These are phyloP conservation scores for Nigrospora oryzae DNA, from an alignment of 2,329 filamentous ascomycete genomes.

Conservation along the genomic window DNA sequence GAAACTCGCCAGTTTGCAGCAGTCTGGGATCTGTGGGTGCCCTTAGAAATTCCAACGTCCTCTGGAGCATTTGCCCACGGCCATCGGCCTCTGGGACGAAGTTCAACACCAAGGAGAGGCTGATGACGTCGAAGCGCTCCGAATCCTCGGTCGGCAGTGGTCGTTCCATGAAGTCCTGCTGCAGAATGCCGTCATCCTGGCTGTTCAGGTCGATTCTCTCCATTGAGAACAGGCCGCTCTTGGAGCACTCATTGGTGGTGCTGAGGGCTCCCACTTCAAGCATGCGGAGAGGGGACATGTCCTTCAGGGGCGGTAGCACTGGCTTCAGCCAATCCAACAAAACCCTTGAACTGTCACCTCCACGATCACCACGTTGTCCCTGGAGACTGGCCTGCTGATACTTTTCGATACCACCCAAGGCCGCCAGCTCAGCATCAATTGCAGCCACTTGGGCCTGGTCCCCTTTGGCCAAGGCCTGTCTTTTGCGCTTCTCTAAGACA, in stretches of 20 bases:
- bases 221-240: slow-evolving; percentile 61
- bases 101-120: slow-evolving; percentile 86
- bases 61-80: slow-evolving; percentile 77
- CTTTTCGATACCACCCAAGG: slow-evolving; percentile 50
- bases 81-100: slow-evolving; percentile 73
- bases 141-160: slow-evolving; percentile 55
- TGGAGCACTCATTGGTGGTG: slow-evolving; percentile 75
- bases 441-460: slow-evolving; percentile 37
- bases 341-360: slow-evolving; percentile 57
- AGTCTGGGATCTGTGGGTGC: slow-evolving; percentile 13
- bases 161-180: slow-evolving; percentile 91
- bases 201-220: slow-evolving; percentile 86
- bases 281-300: slow-evolving; percentile 37
- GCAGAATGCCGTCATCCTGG: slow-evolving; percentile 68
- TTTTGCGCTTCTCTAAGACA: slow-evolving; percentile 53
- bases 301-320: slow-evolving; percentile 15
- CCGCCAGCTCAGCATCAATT: slow-evolving; percentile 44
- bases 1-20: slow-evolving; percentile 30
- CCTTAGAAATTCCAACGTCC: slow-evolving; percentile 64
- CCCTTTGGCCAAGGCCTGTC: slow-evolving; percentile 45
- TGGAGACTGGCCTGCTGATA: slow-evolving; percentile 64
- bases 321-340: slow-evolving; percentile 54
- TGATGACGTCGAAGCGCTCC: slow-evolving; percentile 80
- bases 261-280: slow-evolving; percentile 88
- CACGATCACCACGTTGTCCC: slow-evolving; percentile 56